These are phyloP conservation scores for Rhododendron simsii DNA, from an alignment of 148 eudicot species.

Conservation along the genomic window DNA sequence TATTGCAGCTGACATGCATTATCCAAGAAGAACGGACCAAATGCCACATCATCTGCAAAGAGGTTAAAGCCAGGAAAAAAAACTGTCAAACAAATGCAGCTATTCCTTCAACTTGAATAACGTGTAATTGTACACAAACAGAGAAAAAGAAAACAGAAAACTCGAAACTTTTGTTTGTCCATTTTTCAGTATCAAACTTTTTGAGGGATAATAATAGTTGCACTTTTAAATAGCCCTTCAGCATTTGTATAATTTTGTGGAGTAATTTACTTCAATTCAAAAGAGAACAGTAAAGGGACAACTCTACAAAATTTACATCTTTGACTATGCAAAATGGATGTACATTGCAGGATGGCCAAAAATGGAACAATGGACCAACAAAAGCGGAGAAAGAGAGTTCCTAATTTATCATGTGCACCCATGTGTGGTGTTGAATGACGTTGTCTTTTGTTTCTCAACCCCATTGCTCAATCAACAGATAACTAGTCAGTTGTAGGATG, in stretches of 20 bases:
- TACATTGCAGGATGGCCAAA: not conserved
- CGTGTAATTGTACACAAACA: conserved; percentile 1
- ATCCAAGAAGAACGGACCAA: conserved; percentile 89
- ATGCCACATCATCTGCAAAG: conserved; percentile 85
- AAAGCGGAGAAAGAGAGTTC: not conserved
- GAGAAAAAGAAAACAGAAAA: not conserved
- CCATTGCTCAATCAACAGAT: not conserved
- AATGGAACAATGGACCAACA: not conserved
- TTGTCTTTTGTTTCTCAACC: not conserved
- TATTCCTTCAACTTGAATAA: not conserved
- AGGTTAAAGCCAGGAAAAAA: not conserved
- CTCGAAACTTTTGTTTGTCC: not conserved
- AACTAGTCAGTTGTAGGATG: not conserved
- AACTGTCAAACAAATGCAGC: not conserved
- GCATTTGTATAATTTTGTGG: not conserved
- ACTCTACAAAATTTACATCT: not conserved
- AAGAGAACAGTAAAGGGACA: not conserved
- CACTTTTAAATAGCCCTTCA: no score
- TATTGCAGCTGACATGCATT: conserved; percentile 83
- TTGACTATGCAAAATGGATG: not conserved
- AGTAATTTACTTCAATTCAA: not conserved
- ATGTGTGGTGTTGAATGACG: not conserved
- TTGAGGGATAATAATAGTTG: not conserved
- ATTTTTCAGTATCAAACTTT: not conserved
- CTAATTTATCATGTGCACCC: not conserved